Percentiles rank a stretch among this genome's conserved stretches.
Conservation (phyloP, 2,329 filamentous ascomycete species). For the Fusarium caatingaense region DNA sequence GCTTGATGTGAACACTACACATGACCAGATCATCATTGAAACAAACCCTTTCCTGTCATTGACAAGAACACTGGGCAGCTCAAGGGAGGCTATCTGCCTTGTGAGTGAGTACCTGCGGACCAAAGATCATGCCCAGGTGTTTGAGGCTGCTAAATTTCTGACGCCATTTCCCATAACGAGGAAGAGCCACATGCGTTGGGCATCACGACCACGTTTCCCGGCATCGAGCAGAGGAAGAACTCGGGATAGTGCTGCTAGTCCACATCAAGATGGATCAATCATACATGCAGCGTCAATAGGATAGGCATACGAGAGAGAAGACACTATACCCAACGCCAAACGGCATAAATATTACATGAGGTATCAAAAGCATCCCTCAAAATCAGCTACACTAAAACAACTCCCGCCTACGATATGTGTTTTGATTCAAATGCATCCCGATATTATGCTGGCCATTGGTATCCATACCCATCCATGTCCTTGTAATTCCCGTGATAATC, state of each 20-base stretch:
- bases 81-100: neutral
- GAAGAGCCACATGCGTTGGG: neutral
- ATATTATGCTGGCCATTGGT: slow-evolving; percentile 30
- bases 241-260: neutral
- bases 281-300: slow-evolving; percentile 5
- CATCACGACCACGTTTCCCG: neutral
- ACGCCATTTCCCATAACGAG: neutral
- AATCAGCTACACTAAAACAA: slow-evolving; percentile 17
- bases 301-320: slow-evolving; percentile 2
- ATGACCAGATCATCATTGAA: slow-evolving; percentile 9
- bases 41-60: slow-evolving; percentile 2
- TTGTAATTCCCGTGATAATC: slow-evolving; percentile 10
- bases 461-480: slow-evolving; percentile 1
- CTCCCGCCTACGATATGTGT: slow-evolving; percentile 19
- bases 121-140: neutral
- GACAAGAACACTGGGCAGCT: neutral
- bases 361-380: slow-evolving; percentile 18
- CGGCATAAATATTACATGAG: slow-evolving; percentile 41
- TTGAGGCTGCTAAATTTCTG: neutral
- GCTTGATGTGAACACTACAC: slow-evolving; percentile 62
- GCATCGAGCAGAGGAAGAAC: neutral
- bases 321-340: slow-evolving; percentile 42
- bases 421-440: slow-evolving; percentile 34
- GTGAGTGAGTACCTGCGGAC: neutral
- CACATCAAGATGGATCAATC: neutral